Evolutionary conservation across 768 basidiomycete genomes (phyloP).

Genomic region (Leccinellum rugosiceps): DNA sequence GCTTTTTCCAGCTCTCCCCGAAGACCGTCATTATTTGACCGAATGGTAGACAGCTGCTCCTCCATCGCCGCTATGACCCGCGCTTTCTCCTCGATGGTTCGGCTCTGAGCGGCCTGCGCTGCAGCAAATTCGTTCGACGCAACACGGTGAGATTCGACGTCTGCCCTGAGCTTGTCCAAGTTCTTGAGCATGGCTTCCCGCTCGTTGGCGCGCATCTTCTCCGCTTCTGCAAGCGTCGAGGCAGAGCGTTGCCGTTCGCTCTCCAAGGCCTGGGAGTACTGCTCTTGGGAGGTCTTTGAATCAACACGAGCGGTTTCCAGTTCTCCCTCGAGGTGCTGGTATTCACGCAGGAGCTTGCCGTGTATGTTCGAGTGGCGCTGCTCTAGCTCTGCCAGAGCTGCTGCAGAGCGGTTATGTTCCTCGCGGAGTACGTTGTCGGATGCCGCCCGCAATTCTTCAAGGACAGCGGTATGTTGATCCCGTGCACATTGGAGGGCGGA

Average conservation of each 20-base stretch:
- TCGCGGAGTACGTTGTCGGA: conserved; percentile 37
- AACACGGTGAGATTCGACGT: conserved; percentile 50
- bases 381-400: conserved; percentile 48
- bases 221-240: conserved; percentile 16
- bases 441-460: conserved; percentile 37
- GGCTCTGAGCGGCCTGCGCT: conserved; percentile 43
- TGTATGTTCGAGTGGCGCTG: conserved; percentile 47
- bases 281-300: conserved; percentile 26
- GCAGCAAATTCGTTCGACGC: conserved; percentile 40
- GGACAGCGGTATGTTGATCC: conserved; percentile 31
- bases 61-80: conserved; percentile 46
- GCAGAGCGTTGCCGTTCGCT: conserved; percentile 28
- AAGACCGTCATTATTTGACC: conserved; percentile 43
- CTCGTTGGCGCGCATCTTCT: conserved; percentile 20
- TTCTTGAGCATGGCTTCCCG: conserved; percentile 40
- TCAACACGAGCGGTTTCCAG: conserved; percentile 55
- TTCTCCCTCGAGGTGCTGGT: conserved; percentile 43
- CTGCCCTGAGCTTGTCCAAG: conserved; percentile 46
- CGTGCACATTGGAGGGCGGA: conserved; percentile 37
- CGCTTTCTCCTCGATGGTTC: conserved; percentile 49
- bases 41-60: conserved; percentile 42
- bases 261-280: conserved; percentile 20
- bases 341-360: conserved; percentile 37
- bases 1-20: conserved; percentile 42
- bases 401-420: conserved; percentile 46